Percentiles rank a stretch among this genome's conserved stretches.
Evolutionary conservation across 1,284 basidiomycete genomes (phyloP).

Genomic region (Trichosporon inkin): DNA sequence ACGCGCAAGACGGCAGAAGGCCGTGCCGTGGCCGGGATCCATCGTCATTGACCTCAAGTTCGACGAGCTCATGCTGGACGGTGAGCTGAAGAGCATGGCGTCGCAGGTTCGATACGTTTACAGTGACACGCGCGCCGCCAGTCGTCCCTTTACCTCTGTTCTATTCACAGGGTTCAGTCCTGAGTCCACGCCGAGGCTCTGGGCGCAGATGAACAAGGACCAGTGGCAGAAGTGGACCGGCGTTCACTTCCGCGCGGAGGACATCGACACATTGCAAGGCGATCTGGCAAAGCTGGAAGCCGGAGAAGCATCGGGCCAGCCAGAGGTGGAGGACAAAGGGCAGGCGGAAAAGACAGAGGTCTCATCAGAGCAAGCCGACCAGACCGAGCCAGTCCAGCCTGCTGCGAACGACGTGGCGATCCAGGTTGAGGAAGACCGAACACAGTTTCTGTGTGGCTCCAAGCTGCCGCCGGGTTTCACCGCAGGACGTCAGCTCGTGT

Average conservation of each 20-base stretch:
- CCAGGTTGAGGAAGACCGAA: slow-evolving; percentile 17
- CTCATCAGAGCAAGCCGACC: neutral
- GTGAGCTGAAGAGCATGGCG: slow-evolving; percentile 84
- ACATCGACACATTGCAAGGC: slow-evolving; percentile 21
- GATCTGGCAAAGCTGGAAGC: slow-evolving; percentile 22
- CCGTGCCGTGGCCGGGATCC: slow-evolving; percentile 57
- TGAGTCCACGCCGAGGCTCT: slow-evolving; percentile 37
- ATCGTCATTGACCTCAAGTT: slow-evolving; percentile 90
- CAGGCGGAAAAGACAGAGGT: neutral
- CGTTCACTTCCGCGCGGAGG: slow-evolving; percentile 69
- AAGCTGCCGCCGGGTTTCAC: slow-evolving; percentile 26
- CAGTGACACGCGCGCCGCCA: slow-evolving; percentile 71
- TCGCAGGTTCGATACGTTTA: slow-evolving; percentile 88
- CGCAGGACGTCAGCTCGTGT: slow-evolving; percentile 62
- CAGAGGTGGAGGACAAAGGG: neutral
- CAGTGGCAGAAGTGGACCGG: slow-evolving; percentile 70
- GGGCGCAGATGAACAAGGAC: slow-evolving; percentile 34
- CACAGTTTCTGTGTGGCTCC: slow-evolving; percentile 24
- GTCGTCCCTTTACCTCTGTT: slow-evolving; percentile 65
- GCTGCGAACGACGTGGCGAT: neutral
- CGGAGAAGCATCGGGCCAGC: too few relatives aligned
- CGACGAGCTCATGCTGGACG: slow-evolving; percentile 89
- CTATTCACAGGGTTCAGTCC: slow-evolving; percentile 67
- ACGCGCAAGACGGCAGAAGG: slow-evolving; percentile 24
- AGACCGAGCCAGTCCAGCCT: slow-evolving; percentile 6